Evolutionary conservation across 805 yeast species (phyloP), one percentile per base, ranked within the genome.

Genomic region (Wilhelminamyces savonicus): DNA sequence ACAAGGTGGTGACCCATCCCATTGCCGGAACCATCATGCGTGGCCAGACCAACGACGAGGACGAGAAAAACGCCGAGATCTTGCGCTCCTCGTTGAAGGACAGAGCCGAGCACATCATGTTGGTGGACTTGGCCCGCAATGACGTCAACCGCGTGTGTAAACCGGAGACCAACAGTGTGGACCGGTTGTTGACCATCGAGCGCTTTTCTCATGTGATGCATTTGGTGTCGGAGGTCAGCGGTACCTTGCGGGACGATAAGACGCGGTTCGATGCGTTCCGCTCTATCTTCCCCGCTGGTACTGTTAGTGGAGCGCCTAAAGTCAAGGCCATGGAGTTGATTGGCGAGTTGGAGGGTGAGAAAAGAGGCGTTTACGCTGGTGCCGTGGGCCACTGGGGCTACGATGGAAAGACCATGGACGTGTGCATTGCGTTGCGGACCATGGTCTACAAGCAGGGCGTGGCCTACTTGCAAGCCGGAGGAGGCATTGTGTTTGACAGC

Each of bases 351-450:
- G 98, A 92, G 53, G 71, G 75, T 37, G 97, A 90, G 52, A 85
- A 86, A 50, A 71, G 98, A 51, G 98, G 97, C 26, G 88, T 90
- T 7, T 92, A 92, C 52, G 98, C 99, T 1, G 98, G 98, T 38
- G 98, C 98, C 2, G 97, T 92, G 13, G 98, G 99, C 6, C 82
- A 83, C 54, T 92, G 97, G 96, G 87, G 95, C 1, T 92, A 88
- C 53, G 95, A 87, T 48, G 86, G 90, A n/a, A 76, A 74, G 44
- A 73, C 86, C 17, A 90, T 92, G 97, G 94, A 92, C 52, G 92
- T 97, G 2, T 92, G 98, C 61, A 92, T 92, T 54, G 98, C 98
- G 0, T 66, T 92, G 46, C 76, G 99, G 61, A 92, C 99, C 0
- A 90, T 92, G 98, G 87, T 92, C 26, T 81, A 74, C 52, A 92